Conservation (phyloP, 1,284 basidiomycete genomes). For the Cutaneotrichosporon mucoides region DNA sequence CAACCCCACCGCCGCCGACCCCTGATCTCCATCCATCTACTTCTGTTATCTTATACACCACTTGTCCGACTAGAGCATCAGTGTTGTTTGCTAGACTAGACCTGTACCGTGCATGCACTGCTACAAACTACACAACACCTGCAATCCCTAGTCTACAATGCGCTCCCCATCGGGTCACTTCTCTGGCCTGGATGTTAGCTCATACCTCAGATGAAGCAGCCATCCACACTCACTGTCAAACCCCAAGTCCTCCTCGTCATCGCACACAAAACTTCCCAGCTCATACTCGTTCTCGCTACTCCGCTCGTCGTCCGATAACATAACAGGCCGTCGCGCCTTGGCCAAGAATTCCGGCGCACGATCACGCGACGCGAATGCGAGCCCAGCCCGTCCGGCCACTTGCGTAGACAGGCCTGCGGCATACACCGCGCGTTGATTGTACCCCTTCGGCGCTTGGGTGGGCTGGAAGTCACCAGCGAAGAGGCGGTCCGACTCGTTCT, state of each 20-base stretch:
- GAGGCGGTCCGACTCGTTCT: slow-evolving; percentile 43
- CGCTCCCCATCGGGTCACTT: too few relatives aligned
- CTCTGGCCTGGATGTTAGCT: too few relatives aligned
- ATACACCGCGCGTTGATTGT: slow-evolving; percentile 47
- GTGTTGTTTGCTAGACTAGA: neutral
- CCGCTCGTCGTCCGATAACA: slow-evolving; percentile 39
- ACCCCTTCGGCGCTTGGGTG: slow-evolving; percentile 51
- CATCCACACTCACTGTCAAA: slow-evolving; percentile 22
- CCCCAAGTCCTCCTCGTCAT: slow-evolving; percentile 36
- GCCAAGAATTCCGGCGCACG: slow-evolving; percentile 28
- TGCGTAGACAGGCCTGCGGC: slow-evolving; percentile 44
- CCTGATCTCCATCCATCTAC: neutral
- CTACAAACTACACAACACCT: too few relatives aligned
- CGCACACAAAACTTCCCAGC: slow-evolving; percentile 42
- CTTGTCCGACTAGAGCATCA: neutral
- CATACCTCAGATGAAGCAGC: too few relatives aligned
- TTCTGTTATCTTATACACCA: too few relatives aligned
- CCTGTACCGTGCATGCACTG: neutral
- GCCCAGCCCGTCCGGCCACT: slow-evolving; percentile 27
- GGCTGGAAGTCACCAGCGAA: slow-evolving; percentile 50
- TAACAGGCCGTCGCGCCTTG: slow-evolving; percentile 42
- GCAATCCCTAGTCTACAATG: too few relatives aligned
- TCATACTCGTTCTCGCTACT: slow-evolving; percentile 43
- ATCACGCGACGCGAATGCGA: slow-evolving; percentile 25
- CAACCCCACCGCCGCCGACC: neutral